phyloP scores from a whole-genome alignment of 495 filamentous ascomycete genomes.

The Beverwykella pulmonaria region DNA sequence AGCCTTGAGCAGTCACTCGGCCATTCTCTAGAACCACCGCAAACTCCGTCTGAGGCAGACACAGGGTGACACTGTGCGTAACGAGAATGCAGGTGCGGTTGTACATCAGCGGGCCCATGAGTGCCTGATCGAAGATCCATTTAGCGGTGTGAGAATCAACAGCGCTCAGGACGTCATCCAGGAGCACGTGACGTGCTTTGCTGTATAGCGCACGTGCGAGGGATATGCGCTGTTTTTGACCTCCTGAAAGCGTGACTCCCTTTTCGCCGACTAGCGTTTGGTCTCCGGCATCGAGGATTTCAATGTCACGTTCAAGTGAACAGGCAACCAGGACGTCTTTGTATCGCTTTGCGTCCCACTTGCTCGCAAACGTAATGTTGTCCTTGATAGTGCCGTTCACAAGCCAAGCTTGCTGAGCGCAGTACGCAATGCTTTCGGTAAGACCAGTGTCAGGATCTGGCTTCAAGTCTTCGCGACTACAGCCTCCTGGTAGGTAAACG shows the following conservation, averaged over 20 bases:
- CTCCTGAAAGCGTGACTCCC: slow-evolving; percentile 93
- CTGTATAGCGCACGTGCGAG: slow-evolving; percentile 92
- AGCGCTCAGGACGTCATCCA: slow-evolving; percentile 95
- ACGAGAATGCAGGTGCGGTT: slow-evolving; percentile 91
- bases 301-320: slow-evolving; percentile 87
- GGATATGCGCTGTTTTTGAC: slow-evolving; percentile 97
- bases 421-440: slow-evolving; percentile 92
- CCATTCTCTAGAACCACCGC: slow-evolving; percentile 90
- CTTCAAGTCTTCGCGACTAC: slow-evolving; percentile 79
- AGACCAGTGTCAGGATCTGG: slow-evolving; percentile 82
- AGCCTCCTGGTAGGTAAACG: slow-evolving; percentile 80
- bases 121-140: slow-evolving; percentile 94
- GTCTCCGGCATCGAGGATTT: slow-evolving; percentile 90
- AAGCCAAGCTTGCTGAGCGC: slow-evolving; percentile 97
- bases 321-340: slow-evolving; percentile 86
- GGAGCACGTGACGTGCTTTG: slow-evolving; percentile 81
- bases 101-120: slow-evolving; percentile 87
- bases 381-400: slow-evolving; percentile 95
- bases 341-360: slow-evolving; percentile 82
- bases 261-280: slow-evolving; percentile 96
- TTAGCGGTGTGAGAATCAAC: slow-evolving; percentile 99
- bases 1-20: slow-evolving; percentile 73
- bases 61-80: slow-evolving; percentile 90
- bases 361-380: slow-evolving; percentile 91
- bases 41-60: slow-evolving; percentile 73